phyloP scores from a whole-genome alignment of 495 filamentous ascomycete genomes.

The Aspergillus ostianus region DNA sequence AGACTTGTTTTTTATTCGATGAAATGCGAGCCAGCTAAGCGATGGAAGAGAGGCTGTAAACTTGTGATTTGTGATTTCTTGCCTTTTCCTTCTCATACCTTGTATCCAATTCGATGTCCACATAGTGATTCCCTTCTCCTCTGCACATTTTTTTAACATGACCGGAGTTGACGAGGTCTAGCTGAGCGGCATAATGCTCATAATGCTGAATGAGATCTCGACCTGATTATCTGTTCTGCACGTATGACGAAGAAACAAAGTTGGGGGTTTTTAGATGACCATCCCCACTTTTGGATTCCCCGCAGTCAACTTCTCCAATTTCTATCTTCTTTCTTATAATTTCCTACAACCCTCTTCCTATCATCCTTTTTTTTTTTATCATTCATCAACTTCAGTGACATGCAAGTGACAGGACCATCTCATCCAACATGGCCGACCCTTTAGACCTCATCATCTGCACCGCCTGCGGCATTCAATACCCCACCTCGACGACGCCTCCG shows the following conservation, averaged over 20 bases:
- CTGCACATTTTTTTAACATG: slow-evolving; percentile 14
- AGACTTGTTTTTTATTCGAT: slow-evolving; percentile 6
- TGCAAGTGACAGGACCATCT: background rate
- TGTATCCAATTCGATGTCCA: slow-evolving; percentile 19
- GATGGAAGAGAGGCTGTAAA: slow-evolving; percentile 15
- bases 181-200: background rate
- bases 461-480: slow-evolving; percentile 71
- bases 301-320: background rate
- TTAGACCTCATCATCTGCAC: slow-evolving; percentile 59
- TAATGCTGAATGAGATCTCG: background rate
- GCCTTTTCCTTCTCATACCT: slow-evolving; percentile 11
- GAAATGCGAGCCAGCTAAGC: slow-evolving; percentile 3
- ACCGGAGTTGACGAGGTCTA: too few relatives aligned
- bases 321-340: background rate
- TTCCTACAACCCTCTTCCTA: background rate
- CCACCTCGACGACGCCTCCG: slow-evolving; percentile 40
- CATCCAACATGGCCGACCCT: slow-evolving; percentile 11
- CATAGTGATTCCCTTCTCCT: slow-evolving; percentile 23
- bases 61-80: slow-evolving; percentile 6
- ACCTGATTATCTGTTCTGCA: too few relatives aligned
- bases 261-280: background rate
- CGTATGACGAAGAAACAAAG: background rate
- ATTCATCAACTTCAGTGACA: background rate
- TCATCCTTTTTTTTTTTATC: background rate
- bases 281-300: background rate